Conservation (phyloP, 352 stramenopile genomes). For the Thalassiosira delicatula region DNA sequence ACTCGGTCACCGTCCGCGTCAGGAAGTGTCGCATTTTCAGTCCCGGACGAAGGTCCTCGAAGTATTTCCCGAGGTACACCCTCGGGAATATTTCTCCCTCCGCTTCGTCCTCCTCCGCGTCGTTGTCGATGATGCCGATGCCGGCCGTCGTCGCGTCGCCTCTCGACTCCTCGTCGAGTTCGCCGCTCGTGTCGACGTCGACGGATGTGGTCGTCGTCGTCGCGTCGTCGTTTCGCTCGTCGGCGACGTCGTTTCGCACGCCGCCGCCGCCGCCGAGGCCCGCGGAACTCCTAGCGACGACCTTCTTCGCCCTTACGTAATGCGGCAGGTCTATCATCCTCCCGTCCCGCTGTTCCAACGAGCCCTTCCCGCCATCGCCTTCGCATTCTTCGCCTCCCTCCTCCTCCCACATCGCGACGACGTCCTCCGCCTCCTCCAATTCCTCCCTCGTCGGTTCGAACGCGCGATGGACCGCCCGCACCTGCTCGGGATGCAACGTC, state of each 20-base stretch:
- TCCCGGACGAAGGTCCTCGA: conserved; percentile 55
- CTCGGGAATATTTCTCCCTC: conserved; percentile 48
- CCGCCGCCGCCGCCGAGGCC: no score
- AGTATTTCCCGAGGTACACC: conserved; percentile 56
- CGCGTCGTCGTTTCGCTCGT: no score
- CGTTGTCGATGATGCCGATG: no score
- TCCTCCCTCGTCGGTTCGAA: conserved; percentile 54
- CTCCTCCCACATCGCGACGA: conserved; percentile 52
- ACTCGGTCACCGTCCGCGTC: conserved; percentile 60
- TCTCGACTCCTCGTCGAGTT: no score
- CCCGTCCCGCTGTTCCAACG: conserved; percentile 46
- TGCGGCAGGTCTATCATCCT: conserved; percentile 67
- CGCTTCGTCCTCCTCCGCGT: no score
- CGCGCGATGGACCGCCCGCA: conserved; percentile 27
- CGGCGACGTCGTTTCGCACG: no score
- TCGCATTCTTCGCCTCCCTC: not conserved
- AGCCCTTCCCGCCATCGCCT: conserved; percentile 33
- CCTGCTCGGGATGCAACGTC: conserved; percentile 57
- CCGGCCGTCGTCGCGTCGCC: no score
- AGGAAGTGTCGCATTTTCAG: conserved; percentile 57
- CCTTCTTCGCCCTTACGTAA: conserved; percentile 64
- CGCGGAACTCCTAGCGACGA: conserved; percentile 31
- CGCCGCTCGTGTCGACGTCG: no score
- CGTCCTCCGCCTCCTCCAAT: conserved; percentile 31
- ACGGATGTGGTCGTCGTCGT: no score